A percentile compares a stretch with the other conserved stretches of the same genome.
Conservation (phyloP, 192 early-diverging fungal genomes). For the Rhizophlyctis rosea region DNA sequence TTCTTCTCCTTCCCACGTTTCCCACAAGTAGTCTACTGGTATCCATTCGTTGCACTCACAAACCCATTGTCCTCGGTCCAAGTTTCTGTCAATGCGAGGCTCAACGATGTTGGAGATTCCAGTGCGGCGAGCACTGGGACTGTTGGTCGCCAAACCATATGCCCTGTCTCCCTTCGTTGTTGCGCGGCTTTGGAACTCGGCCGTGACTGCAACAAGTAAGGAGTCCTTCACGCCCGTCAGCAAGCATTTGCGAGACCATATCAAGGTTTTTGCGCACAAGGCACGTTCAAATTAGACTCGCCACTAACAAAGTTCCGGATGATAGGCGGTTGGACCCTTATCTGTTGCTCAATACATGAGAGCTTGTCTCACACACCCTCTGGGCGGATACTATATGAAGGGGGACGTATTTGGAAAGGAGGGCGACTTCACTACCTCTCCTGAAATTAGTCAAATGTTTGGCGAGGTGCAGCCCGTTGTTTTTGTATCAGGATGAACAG, state of each 20-base stretch:
- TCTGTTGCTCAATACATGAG: slow-evolving; percentile 88
- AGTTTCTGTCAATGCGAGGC: no score
- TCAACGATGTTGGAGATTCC: no score
- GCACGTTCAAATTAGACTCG: neutral
- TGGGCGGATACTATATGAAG: slow-evolving; percentile 92
- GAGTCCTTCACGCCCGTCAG: slow-evolving; percentile 24
- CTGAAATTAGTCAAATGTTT: slow-evolving; percentile 98
- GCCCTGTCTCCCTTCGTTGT: no score
- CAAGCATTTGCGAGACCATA: slow-evolving; percentile 28
- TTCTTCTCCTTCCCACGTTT: no score
- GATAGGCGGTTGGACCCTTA: slow-evolving; percentile 39
- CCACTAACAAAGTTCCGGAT: neutral
- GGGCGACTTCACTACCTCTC: slow-evolving; percentile 95
- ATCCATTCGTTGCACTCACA: no score
- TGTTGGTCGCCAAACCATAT: no score
- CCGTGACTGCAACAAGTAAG: slow-evolving; percentile 13
- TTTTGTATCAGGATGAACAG: slow-evolving; percentile 10
- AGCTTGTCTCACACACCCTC: slow-evolving; percentile 77
- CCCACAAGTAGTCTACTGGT: no score
- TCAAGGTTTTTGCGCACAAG: slow-evolving; percentile 22
- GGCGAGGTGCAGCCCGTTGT: slow-evolving; percentile 67
- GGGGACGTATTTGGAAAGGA: slow-evolving; percentile 84
- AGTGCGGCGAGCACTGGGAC: no score
- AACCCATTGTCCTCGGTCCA: no score
- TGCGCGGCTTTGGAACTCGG: no score